Conservation (phyloP, 805 yeast species). For the Kuraishia capsulata region DNA sequence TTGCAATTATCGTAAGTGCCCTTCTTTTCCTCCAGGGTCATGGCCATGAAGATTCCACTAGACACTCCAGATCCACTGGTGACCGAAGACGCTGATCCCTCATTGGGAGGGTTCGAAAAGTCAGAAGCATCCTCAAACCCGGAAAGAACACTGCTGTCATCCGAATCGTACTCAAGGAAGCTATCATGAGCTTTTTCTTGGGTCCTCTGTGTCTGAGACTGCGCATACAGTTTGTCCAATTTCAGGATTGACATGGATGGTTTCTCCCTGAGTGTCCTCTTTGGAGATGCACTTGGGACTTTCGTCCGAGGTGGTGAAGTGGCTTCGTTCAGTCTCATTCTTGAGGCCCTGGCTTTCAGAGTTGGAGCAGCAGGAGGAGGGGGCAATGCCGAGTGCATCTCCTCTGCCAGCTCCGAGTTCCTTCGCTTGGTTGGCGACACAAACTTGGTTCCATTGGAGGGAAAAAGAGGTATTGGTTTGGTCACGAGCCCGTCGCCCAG, state of each 20-base stretch:
- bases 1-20: slow-evolving; percentile 20
- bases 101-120: neutral
- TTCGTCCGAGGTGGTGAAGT: slow-evolving; percentile 1
- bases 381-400: too few species aligned
- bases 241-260: slow-evolving; percentile 16
- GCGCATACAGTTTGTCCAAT: slow-evolving; percentile 11
- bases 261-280: slow-evolving; percentile 7
- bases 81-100: slow-evolving; percentile 3
- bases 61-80: too few species aligned
- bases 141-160: neutral
- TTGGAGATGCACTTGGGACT: neutral
- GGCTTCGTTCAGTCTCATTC: slow-evolving; percentile 3
- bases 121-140: neutral
- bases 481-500: slow-evolving; percentile 3
- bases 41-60: slow-evolving; percentile 4
- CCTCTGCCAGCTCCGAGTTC: neutral
- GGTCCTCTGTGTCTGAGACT: too few species aligned
- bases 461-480: slow-evolving; percentile 5
- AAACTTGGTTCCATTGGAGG: slow-evolving; percentile 3
- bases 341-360: slow-evolving; percentile 4
- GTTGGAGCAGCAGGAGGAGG: too few species aligned
- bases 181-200: too few species aligned
- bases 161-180: too few species aligned
- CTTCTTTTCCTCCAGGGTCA: slow-evolving; percentile 16
- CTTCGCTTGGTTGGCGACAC: neutral